phyloP scores from a whole-genome alignment of 306 rosid species.

The Acacia confusa region DNA sequence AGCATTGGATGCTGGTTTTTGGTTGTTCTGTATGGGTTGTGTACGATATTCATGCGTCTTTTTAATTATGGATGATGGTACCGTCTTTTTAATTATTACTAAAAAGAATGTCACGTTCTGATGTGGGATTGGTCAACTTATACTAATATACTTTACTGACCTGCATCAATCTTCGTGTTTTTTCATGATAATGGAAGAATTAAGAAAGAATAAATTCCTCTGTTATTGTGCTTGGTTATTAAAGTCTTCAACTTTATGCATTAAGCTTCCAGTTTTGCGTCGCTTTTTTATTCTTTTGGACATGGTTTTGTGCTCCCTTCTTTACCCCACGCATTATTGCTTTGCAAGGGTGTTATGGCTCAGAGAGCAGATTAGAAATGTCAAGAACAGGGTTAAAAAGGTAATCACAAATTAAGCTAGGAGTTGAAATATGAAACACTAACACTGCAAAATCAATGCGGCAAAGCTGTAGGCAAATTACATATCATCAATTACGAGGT shows the following conservation, averaged over 20 bases:
- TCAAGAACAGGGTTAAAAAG: constrained; percentile 8
- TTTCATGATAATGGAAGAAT: constrained; percentile 40
- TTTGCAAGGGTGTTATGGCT: constrained; percentile 1
- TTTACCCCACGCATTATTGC: constrained; percentile 25
- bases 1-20: constrained; percentile 32
- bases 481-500: not conserved
- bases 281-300: constrained; percentile 27
- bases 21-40: constrained; percentile 29
- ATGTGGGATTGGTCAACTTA: constrained; percentile 38
- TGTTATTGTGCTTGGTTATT: constrained; percentile 38
- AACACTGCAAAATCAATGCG: constrained; percentile 7
- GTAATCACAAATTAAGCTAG: not conserved
- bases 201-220: constrained; percentile 42
- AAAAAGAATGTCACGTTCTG: constrained; percentile 26
- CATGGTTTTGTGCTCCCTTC: constrained; percentile 44
- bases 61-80: too few species aligned
- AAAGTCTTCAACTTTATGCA: constrained; percentile 25
- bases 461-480: constrained; percentile 12
- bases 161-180: constrained; percentile 34
- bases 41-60: not conserved
- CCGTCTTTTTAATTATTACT: constrained; percentile 19
- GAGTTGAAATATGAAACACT: not conserved
- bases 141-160: constrained; percentile 30
- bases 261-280: constrained; percentile 20
- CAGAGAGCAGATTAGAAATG: constrained; percentile 23